Conservation (phyloP, 805 yeast genomes). For the Myxozyma melibiosi region DNA sequence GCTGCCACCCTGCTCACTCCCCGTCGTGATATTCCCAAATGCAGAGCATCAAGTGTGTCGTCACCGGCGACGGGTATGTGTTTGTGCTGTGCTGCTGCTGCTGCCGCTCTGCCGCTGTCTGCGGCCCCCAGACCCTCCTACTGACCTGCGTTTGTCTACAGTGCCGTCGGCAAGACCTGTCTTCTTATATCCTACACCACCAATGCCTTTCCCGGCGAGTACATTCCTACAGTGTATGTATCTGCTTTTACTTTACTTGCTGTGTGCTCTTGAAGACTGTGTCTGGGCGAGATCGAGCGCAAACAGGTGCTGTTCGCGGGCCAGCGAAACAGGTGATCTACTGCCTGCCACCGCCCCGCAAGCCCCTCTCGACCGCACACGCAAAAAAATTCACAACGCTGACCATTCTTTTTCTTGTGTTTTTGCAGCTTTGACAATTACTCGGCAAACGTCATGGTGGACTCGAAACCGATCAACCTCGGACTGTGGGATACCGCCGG, state of each 20-base stretch:
- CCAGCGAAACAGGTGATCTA: background rate
- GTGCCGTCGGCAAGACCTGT: constrained; percentile 93
- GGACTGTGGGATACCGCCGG: constrained; percentile 98
- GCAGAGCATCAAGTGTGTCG: constrained; percentile 90
- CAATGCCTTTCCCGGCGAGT: constrained; percentile 89
- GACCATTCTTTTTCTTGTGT: background rate
- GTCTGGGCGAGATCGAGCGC: background rate
- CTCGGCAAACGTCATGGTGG: constrained; percentile 81
- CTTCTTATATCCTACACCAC: constrained; percentile 85
- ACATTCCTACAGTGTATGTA: constrained; percentile 81
- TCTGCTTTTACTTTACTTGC: no score
- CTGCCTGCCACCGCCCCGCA: background rate
- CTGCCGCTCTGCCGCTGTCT: background rate
- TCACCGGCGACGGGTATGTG: constrained; percentile 82
- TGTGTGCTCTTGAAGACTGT: background rate
- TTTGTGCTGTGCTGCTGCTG: background rate
- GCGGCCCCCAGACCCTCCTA: background rate
- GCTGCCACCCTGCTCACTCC: background rate
- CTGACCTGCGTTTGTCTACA: constrained; percentile 26
- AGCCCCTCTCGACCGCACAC: background rate
- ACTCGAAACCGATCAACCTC: constrained; percentile 76
- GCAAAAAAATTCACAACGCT: background rate
- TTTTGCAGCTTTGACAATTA: constrained; percentile 70
- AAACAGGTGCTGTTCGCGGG: background rate
- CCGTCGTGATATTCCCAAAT: constrained; percentile 41